Base-by-base conservation (phyloP, 805 yeast genomes). In the Candida loeiensis region DNA sequence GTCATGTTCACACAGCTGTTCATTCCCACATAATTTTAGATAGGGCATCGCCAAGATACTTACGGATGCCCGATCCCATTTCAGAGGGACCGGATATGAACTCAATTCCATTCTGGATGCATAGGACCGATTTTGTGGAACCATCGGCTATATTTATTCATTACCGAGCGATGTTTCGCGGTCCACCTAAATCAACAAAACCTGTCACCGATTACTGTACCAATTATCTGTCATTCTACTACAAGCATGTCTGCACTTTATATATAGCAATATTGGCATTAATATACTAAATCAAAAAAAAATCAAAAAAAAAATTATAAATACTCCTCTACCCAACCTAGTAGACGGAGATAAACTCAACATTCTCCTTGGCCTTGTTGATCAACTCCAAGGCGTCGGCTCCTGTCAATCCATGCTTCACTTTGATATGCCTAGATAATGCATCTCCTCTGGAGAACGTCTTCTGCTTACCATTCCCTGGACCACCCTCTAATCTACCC, bases 371-470 rank as follows among this genome's bases (percentile, higher is more conserved):
- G 6, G 93, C 93, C 50, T 74, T 80, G 52, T 81, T 80, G 49
- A 84, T 80, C 30, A 86, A 80, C 39, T 79, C 77, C 42, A 77
- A 70, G n/a, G 86, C 87, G 46, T 80, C 82, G 44, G 69, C 64
- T 28, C 84, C 84, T 29, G 70, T 73, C 40, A 82, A 63, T 6
- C 85, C 84, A 66, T 90, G 98, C 67, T 93, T 89, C 34, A 89
- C 91, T 53, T 95, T 80, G 46, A 69, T 67, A 49, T 69, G 74
- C 40, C 74, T 58, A 1, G 73, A 66, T 45, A 69, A 62, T 1
- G 74, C 74, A 56, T 69, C 74, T 32, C 71, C 71, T 47, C 74
- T 52, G 5, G 72, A 65, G 40, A 69, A 69, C n/a, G 74, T 69
- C 53, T 69, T 69, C 47, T 53, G 64, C 48, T 66, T 62, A 39